Base-by-base conservation (phyloP, 2,329 filamentous ascomycete genomes). In the Diaporthe helianthi region DNA sequence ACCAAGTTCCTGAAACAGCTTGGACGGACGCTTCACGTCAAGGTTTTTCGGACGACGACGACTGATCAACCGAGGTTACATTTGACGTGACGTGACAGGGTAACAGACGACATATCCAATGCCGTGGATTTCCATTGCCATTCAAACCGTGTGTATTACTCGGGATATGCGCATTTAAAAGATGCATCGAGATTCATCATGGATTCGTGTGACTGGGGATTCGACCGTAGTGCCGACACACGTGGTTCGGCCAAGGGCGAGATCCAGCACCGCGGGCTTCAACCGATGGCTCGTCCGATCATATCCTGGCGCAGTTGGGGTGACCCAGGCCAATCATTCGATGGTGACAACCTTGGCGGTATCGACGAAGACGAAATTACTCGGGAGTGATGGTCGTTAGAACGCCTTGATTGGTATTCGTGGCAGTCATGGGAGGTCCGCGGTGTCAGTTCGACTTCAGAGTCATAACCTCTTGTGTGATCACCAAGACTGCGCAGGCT, bases 251-350 rank as follows among this genome's bases (percentile, higher is more conserved):
- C 22, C 22, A 47, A 19, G 31, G 61, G 22, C 6, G 3, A 8
- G 36, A 41, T 26, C 41, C 29, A 38, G 65, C 19, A 64, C 22
- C 22, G 36, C 22, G 24, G 58, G n/a, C 33, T 55, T 85, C 80
- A 88, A n/a, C 85, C 85, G 65, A 88, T 83, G 3, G 86, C 86
- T 33, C 83, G 80, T 7, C 86, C 86, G 76, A 87, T 88, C 55
- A 84, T 81, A 13, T 80, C 81, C 67, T 81, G 78, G 67, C 80
- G 81, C 63, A 85, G 77, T 33, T 82, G 36, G 31, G 52, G 49
- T 9, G 36, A 65, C 3, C 80, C 82, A 22, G 79, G 77, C 47
- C 79, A 73, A 10, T 86, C 84, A 4, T 87, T 83, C 8, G 83
- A 83, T 33, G 84, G 80, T 12, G 82, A 83, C 29, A 83, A 72